Conservation (phyloP, 257 asterid species). For the Scutellaria baicalensis region DNA sequence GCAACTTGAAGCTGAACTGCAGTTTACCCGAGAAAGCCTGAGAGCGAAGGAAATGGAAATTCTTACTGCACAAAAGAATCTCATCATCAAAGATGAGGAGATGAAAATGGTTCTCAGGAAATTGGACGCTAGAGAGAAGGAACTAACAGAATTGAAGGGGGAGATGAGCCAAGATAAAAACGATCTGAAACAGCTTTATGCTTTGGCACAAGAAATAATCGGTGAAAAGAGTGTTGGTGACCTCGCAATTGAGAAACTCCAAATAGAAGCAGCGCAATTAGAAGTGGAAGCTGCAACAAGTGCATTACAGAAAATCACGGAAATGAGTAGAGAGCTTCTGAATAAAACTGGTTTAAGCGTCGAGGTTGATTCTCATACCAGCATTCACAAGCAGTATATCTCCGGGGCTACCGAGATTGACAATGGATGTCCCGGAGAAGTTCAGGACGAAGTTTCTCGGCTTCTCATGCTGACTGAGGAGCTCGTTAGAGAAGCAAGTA, state of each 20-base stretch:
- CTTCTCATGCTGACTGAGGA: constrained; percentile 62
- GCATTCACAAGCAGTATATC: not conserved
- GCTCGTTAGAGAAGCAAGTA: constrained; percentile 54
- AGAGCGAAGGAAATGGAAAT: constrained; percentile 60
- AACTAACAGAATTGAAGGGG: constrained; percentile 42
- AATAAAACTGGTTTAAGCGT: constrained; percentile 27
- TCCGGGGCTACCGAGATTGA: constrained; percentile 6
- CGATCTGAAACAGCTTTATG: constrained; percentile 41
- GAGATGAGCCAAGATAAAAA: constrained; percentile 35
- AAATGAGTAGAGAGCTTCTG: constrained; percentile 64
- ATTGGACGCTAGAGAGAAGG: constrained; percentile 56
- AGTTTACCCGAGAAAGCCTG: constrained; percentile 48
- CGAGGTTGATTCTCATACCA: constrained; percentile 26
- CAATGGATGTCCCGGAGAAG: constrained; percentile 28
- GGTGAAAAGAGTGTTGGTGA: constrained; percentile 54
- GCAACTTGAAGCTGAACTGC: constrained; percentile 61
- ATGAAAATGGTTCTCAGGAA: constrained; percentile 30
- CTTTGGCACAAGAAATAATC: constrained; percentile 48
- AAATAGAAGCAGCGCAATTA: constrained; percentile 60
- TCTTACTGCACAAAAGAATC: constrained; percentile 50
- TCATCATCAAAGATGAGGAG: constrained; percentile 62
- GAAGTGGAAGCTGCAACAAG: constrained; percentile 75
- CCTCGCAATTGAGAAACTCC: constrained; percentile 63
- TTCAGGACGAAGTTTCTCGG: constrained; percentile 45
- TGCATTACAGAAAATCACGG: constrained; percentile 59